Conservation (phyloP, 495 filamentous ascomycete species). For the Penicillium flavigenum region DNA sequence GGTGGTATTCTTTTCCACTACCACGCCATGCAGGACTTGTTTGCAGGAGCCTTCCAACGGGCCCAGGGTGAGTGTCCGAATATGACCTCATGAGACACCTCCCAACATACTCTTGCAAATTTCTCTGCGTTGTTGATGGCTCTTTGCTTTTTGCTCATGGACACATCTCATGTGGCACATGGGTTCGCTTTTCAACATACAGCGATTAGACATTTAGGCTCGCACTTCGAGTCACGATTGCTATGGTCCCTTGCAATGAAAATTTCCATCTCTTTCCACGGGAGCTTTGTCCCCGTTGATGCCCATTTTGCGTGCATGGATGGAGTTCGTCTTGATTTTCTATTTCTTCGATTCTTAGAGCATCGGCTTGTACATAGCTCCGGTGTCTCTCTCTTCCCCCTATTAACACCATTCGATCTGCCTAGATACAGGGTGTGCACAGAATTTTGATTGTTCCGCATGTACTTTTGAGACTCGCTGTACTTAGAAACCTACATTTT, state of each 20-base stretch:
- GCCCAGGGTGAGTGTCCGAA: slow-evolving; percentile 58
- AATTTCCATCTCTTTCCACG: not conserved
- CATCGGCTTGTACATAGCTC: slow-evolving; percentile 1
- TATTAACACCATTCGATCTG: not conserved
- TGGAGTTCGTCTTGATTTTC: slow-evolving; percentile 10
- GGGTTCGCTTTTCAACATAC: slow-evolving; percentile 2
- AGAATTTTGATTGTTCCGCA: not conserved
- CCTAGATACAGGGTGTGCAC: slow-evolving; percentile 1
- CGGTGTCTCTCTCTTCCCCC: not conserved
- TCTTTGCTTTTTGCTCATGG: slow-evolving; percentile 4
- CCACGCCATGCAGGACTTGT: slow-evolving; percentile 92
- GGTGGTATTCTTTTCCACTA: slow-evolving; percentile 98
- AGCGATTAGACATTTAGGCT: slow-evolving; percentile 3
- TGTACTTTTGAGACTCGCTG: not conserved
- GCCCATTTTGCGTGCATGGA: slow-evolving; percentile 11
- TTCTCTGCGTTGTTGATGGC: slow-evolving; percentile 8
- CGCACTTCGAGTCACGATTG: slow-evolving; percentile 4
- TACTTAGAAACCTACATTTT: not conserved
- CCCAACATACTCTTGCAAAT: slow-evolving; percentile 7
- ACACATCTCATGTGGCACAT: slow-evolving; percentile 7
- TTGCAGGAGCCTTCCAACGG: slow-evolving; percentile 75
- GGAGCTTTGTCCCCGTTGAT: not conserved
- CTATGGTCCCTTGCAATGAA: slow-evolving; percentile 5
- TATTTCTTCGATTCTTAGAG: slow-evolving; percentile 7
- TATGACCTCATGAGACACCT: slow-evolving; percentile 22